Percentiles rank a stretch among this genome's conserved stretches.
These are phyloP conservation scores for Chaetoceros muelleri DNA, from an alignment of 108 stramenopile species.

Conservation along the genomic window DNA sequence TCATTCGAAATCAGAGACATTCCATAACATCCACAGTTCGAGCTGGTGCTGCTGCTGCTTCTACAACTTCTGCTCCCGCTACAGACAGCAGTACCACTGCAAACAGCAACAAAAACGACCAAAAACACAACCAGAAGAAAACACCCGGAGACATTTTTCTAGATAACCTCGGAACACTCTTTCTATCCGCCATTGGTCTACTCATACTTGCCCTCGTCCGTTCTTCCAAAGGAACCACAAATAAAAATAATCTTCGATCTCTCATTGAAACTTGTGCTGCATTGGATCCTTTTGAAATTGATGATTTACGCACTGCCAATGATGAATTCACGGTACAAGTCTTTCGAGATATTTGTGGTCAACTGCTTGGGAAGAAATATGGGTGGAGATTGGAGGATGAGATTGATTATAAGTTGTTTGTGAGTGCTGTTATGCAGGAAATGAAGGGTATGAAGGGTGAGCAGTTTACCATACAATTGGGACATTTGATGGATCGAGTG, in stretches of 20 bases:
- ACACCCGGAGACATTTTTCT: constrained; percentile 41
- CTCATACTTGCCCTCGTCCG: constrained; percentile 51
- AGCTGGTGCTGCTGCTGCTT: too few species aligned
- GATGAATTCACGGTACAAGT: constrained; percentile 40
- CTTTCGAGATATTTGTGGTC: constrained; percentile 25
- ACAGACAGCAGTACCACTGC: too few species aligned
- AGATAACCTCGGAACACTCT: constrained; percentile 75
- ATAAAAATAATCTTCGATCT: constrained; percentile 44
- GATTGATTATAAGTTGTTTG: constrained; percentile 47
- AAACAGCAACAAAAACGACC: too few species aligned
- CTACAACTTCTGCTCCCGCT: too few species aligned
- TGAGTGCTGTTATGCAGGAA: constrained; percentile 23
- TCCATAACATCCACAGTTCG: too few species aligned
- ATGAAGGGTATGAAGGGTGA: constrained; percentile 44
- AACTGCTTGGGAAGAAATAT: neutral
- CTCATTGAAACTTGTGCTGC: constrained; percentile 35
- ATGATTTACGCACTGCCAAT: constrained; percentile 70
- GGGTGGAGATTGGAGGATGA: constrained; percentile 15
- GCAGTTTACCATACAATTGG: constrained; percentile 65
- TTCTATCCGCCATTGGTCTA: constrained; percentile 40
- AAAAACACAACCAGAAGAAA: too few species aligned
- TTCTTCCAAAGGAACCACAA: constrained; percentile 40
- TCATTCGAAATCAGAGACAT: too few species aligned
- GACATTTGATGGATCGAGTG: constrained; percentile 75
- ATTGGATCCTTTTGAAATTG: constrained; percentile 77